Percentiles rank a stretch among this genome's conserved stretches.
These are phyloP conservation scores for Huntiella savannae DNA, from an alignment of 2,329 filamentous ascomycete genomes.

Conservation along the genomic window DNA sequence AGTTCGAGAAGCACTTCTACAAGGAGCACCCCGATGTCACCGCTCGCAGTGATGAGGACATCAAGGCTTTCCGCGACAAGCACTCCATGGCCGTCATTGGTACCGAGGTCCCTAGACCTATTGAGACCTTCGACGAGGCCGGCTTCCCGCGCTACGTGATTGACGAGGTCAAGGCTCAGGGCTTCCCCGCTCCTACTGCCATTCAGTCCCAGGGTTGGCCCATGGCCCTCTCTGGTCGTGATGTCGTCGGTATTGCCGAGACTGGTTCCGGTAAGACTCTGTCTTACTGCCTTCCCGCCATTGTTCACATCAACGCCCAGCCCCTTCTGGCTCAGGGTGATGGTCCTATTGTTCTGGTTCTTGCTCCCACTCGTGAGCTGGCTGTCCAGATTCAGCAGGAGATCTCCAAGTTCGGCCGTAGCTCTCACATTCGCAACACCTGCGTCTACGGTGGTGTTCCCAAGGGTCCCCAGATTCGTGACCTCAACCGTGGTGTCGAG, in stretches of 20 bases:
- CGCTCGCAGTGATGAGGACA: slow-evolving; percentile 54
- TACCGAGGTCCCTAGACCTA: slow-evolving; percentile 68
- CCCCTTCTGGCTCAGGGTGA: slow-evolving; percentile 88
- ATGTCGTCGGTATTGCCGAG: slow-evolving; percentile 97
- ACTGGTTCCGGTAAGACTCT: slow-evolving; percentile 98
- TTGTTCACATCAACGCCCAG: slow-evolving; percentile 98
- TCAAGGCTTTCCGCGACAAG: slow-evolving; percentile 72
- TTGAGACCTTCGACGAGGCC: slow-evolving; percentile 94
- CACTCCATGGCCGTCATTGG: slow-evolving; percentile 73
- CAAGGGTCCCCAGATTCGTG: slow-evolving; percentile 90
- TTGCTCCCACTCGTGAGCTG: slow-evolving; percentile 91
- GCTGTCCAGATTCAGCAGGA: slow-evolving; percentile 97
- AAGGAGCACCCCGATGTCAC: slow-evolving; percentile 76
- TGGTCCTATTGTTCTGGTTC: slow-evolving; percentile 86
- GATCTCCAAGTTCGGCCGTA: slow-evolving; percentile 96
- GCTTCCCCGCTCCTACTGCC: slow-evolving; percentile 68
- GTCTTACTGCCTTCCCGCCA: slow-evolving; percentile 92
- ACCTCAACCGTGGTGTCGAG: slow-evolving; percentile 86
- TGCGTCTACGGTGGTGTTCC: slow-evolving; percentile 98
- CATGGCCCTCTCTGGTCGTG: slow-evolving; percentile 93
- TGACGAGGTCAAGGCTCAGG: slow-evolving; percentile 95
- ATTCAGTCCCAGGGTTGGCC: slow-evolving; percentile 99
- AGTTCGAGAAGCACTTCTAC: slow-evolving; percentile 99
- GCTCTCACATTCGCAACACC: slow-evolving; percentile 92
- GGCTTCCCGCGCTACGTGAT: slow-evolving; percentile 94